These are phyloP conservation scores for Nakazawaea molendinolei DNA, from an alignment of 805 yeast genomes.

Conservation along the genomic window DNA sequence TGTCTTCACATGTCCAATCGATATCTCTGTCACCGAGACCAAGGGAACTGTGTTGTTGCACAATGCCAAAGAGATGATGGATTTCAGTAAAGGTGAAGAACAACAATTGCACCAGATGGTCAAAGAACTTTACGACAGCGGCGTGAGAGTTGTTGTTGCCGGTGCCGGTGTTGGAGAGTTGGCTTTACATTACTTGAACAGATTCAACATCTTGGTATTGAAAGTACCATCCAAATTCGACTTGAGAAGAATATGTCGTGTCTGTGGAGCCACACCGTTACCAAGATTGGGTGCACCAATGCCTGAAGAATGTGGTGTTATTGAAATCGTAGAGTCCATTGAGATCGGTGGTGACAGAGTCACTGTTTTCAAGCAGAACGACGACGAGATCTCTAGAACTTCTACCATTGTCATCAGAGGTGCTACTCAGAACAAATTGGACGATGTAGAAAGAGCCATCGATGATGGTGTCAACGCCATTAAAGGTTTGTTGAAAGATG, in stretches of 20 bases:
- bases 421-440: slow-evolving; percentile 89
- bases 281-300: slow-evolving; percentile 92
- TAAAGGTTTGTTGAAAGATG: slow-evolving; percentile 82
- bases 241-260: slow-evolving; percentile 87
- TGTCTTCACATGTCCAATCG: slow-evolving; percentile 89
- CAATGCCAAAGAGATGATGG: slow-evolving; percentile 95
- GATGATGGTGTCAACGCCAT: slow-evolving; percentile 94
- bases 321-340: slow-evolving; percentile 82
- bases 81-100: slow-evolving; percentile 95
- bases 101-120: slow-evolving; percentile 82
- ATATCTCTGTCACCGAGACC: slow-evolving; percentile 94
- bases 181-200: slow-evolving; percentile 87
- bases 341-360: slow-evolving; percentile 98
- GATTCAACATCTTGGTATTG: slow-evolving; percentile 76
- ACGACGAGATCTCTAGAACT: slow-evolving; percentile 59
- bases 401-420: slow-evolving; percentile 93
- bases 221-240: slow-evolving; percentile 93
- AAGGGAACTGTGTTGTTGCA: slow-evolving; percentile 95
- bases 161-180: slow-evolving; percentile 91
- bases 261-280: slow-evolving; percentile 95
- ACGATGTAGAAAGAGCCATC: slow-evolving; percentile 93
- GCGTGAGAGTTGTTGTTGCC: slow-evolving; percentile 85
- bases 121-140: slow-evolving; percentile 75
- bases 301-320: slow-evolving; percentile 86
- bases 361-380: slow-evolving; percentile 80